Evolutionary conservation across 2,329 filamentous ascomycete genomes (phyloP).

Genomic region (Pseudopithomyces maydicus): DNA sequence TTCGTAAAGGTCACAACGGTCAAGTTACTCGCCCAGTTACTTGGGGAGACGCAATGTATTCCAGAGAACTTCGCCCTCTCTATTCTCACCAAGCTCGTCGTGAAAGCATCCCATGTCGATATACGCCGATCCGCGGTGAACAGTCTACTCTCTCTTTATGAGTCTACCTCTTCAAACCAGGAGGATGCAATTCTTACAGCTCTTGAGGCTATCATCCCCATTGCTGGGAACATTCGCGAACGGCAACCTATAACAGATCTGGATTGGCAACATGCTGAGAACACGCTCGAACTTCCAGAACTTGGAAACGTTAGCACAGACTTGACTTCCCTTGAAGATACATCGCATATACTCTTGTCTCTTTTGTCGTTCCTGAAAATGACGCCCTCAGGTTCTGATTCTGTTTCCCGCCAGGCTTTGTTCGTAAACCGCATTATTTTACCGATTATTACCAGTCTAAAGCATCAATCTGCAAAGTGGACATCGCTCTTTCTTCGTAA

Average conservation of each 20-base stretch:
- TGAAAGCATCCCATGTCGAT: constrained; percentile 43
- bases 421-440: constrained; percentile 28
- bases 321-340: background rate
- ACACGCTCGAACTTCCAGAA: constrained; percentile 15
- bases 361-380: constrained; percentile 13
- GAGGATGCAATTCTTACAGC: constrained; percentile 23
- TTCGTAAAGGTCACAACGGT: constrained; percentile 50
- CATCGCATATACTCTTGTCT: constrained; percentile 11
- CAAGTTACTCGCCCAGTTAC: constrained; percentile 48
- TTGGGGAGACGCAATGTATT: constrained; percentile 41
- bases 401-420: background rate
- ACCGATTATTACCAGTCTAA: constrained; percentile 17
- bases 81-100: constrained; percentile 37
- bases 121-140: constrained; percentile 41
- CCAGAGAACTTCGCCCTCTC: constrained; percentile 33
- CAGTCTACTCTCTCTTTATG: constrained; percentile 39
- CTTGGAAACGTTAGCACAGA: background rate
- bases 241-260: constrained; percentile 30
- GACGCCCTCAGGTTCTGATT: background rate
- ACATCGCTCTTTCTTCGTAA: constrained; percentile 29
- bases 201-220: constrained; percentile 36
- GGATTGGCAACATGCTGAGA: constrained; percentile 37
- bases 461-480: constrained; percentile 28
- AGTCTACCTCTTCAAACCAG: background rate
- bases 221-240: constrained; percentile 45